Base-by-base conservation (phyloP, 352 stramenopile species). In the Pythium monospermum region DNA sequence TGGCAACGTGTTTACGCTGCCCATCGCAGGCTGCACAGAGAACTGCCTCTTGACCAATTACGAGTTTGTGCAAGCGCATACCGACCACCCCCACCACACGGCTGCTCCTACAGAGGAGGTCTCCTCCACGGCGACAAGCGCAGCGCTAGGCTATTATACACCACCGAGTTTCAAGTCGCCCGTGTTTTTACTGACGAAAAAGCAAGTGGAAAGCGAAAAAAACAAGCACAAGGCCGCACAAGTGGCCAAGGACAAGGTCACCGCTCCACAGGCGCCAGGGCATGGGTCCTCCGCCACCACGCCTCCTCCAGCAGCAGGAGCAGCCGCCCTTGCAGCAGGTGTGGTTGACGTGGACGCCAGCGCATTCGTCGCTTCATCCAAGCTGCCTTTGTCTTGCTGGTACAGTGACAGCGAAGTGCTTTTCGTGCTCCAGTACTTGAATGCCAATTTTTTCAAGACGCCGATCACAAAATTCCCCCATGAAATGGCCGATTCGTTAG, bases 41-140 rank as follows among this genome's bases (percentile, higher is more conserved):
- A 97, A 96, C 57, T 97, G 87, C 50, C 19, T 98, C 16, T 69
- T 98, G 13, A 97, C 91, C 0, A 97, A 88, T 47, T 90, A 87
- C 50, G 58, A 54, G 4, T 98, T 97, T 51, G 55, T 98, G 0
- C 53, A 83, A 5, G 51, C 51, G 0, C 59, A 93, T 18, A 43
- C 55, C 33, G 16, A 38, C 16, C 49, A 78, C 33, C 13, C 16
- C 8, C 10, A 21, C 35, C 6, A 38, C 21, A 7, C 22, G 25
- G n/a, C 28, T 5, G 40, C 19, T 48, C 19, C 33, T 35, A 27
- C 12, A 4, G 41, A 25, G 21, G 28, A 7, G 8, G 11, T 33
- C 3, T 2, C n/a, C 0, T 46, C 62, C 6, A 51, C 61, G 3
- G 27, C 60, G 3, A 30, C 12, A 0, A n/a, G n/a, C n/a, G n/a